phyloP scores from a whole-genome alignment of 306 rosid species.

The Vigna reflexopilosa region DNA sequence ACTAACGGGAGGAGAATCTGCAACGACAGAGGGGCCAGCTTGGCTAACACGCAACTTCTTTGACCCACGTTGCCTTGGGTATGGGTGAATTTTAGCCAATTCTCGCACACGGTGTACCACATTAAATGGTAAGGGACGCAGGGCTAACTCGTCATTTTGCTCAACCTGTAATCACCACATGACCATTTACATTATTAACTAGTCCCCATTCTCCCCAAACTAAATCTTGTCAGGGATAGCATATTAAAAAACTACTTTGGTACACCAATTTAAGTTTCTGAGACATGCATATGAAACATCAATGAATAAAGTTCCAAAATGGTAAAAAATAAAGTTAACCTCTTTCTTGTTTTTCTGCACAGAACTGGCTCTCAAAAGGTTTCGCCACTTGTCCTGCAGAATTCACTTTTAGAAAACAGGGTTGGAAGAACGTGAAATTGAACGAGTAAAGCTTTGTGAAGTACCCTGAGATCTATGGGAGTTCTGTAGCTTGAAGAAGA shows the following conservation, averaged over 20 bases:
- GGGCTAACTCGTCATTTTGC: slow-evolving; percentile 56
- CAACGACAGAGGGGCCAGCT: slow-evolving; percentile 47
- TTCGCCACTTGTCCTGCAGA: slow-evolving; percentile 97
- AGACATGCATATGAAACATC: background rate
- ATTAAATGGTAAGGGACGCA: slow-evolving; percentile 67
- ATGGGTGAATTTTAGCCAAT: slow-evolving; percentile 84
- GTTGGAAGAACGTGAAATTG: slow-evolving; percentile 30
- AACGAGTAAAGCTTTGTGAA: slow-evolving; percentile 36
- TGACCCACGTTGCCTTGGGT: slow-evolving; percentile 77
- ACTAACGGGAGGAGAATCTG: slow-evolving; percentile 48
- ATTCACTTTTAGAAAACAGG: slow-evolving; percentile 36
- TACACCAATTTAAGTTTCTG: background rate
- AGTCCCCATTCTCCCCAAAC: background rate
- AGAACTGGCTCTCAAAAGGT: slow-evolving; percentile 76
- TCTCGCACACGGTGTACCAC: slow-evolving; percentile 76
- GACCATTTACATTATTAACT: slow-evolving; percentile 19
- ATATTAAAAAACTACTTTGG: slow-evolving; percentile 21
- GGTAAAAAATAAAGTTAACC: slow-evolving; percentile 53
- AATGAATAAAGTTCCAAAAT: slow-evolving; percentile 12
- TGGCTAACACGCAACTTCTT: slow-evolving; percentile 48
- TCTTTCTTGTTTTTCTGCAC: slow-evolving; percentile 59
- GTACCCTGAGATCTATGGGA: slow-evolving; percentile 95
- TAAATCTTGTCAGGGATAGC: background rate
- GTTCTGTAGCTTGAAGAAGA: slow-evolving; percentile 79
- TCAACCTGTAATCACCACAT: slow-evolving; percentile 63